Percentiles rank a stretch among this genome's conserved stretches.
phyloP scores from a whole-genome alignment of 2,329 filamentous ascomycete genomes.

The Aureobasidium namibiae region DNA sequence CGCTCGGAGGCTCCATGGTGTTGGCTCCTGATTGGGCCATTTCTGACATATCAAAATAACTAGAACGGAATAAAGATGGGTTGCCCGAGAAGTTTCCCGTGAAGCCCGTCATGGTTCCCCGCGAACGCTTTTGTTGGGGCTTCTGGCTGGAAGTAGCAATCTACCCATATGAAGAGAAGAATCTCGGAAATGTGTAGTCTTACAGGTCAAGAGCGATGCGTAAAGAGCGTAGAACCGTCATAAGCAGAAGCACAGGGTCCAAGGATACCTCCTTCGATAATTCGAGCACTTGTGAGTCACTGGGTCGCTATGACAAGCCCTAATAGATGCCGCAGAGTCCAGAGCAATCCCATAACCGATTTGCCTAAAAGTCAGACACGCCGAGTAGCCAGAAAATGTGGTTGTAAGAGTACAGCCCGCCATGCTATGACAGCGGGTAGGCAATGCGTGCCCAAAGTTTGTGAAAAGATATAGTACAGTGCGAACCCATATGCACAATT shows the following conservation, averaged over 20 bases:
- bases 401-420: conserved; percentile 2
- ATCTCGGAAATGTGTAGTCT: no score
- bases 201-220: not conserved
- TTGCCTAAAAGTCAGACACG: not conserved
- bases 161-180: no score
- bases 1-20: not conserved
- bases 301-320: not conserved
- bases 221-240: no score
- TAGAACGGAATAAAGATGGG: not conserved
- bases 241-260: not conserved
- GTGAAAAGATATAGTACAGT: conserved; percentile 7
- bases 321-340: not conserved
- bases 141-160: no score
- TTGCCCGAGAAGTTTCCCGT: conserved; percentile 3
- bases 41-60: not conserved
- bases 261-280: not conserved
- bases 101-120: not conserved
- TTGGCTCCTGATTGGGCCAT: not conserved
- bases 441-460: not conserved
- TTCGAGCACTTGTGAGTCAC: not conserved
- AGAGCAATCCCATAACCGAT: not conserved
- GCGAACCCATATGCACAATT: conserved; percentile 7
- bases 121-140: not conserved
- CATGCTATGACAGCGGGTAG: not conserved
- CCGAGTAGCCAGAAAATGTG: no score